phyloP scores from a whole-genome alignment of 1,139 yeast species.

The Hemisphaericaspora subhashii region DNA sequence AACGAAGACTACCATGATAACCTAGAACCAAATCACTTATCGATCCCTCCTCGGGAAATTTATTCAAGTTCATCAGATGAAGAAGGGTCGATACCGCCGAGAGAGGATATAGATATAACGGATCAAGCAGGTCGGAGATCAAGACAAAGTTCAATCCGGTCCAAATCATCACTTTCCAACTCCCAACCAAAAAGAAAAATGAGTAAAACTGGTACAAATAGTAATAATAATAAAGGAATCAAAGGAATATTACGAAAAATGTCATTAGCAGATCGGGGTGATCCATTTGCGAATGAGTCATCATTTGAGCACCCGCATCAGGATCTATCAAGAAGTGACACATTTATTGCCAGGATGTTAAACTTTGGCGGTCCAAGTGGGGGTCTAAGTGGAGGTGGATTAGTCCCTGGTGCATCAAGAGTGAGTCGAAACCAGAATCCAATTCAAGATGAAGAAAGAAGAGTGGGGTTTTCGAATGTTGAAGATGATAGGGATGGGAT shows the following conservation, averaged over 20 bases:
- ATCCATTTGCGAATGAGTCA: constrained; percentile 10
- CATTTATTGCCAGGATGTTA: constrained; percentile 41
- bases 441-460: constrained; percentile 21
- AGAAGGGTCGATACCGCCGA: constrained; percentile 4
- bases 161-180: background rate
- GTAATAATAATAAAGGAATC: constrained; percentile 19
- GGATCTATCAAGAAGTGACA: constrained; percentile 30
- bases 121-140: constrained; percentile 19
- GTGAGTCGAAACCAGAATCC: constrained; percentile 18
- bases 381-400: constrained; percentile 41
- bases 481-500: constrained; percentile 20
- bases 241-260: constrained; percentile 37
- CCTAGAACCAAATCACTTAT: background rate
- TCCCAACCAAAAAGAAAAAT: background rate
- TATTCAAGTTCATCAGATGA: constrained; percentile 17
- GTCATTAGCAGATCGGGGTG: constrained; percentile 30
- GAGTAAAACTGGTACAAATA: too few species aligned
- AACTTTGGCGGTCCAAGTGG: constrained; percentile 24
- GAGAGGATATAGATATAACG: constrained; percentile 21
- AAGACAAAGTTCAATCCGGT: background rate
- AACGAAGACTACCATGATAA: constrained; percentile 7
- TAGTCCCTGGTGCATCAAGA: constrained; percentile 42
- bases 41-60: constrained; percentile 11
- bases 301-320: constrained; percentile 17
- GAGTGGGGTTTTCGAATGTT: constrained; percentile 16